Evolutionary conservation across 345 rosid genomes (phyloP), one percentile per base, ranked within the genome.

Genomic region (Kandelia obovata): DNA sequence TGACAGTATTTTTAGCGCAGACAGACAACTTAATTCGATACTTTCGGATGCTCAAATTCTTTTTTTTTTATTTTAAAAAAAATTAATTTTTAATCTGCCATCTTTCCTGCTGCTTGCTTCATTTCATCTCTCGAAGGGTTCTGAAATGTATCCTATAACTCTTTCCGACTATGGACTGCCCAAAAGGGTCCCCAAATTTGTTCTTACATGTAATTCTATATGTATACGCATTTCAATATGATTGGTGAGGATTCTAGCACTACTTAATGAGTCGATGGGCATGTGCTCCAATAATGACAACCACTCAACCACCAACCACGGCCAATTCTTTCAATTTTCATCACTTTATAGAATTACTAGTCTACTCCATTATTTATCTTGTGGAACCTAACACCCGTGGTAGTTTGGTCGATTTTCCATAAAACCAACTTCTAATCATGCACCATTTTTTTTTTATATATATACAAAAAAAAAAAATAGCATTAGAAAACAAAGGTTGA

Each of bases 201-300:
- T 23, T 26, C 15, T 55, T 55, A 7, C 5, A 21, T 21, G 26
- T 25, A 55, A 21, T 9, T 55, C 15, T 21, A 6, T 55, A 30
- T 35, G 60, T 35, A 43, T 3, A 19, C 28, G 58, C 27, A 55
- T 55, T 23, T 55, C 58, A n/a, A n/a, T 23, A 7, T 4, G 30
- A 58, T 43, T 37, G 61, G 61, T 52, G 68, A 34, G 59, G 70
- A 32, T 72, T 65, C 7, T 66, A 47, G 61, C 35, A 57, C 16
- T 56, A 63, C 26, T 56, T 43, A 65, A 65, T 65, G 52, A 65
- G 67, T 69, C 65, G 70, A 39, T 13, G 63, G 65, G 73, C 85
- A 79, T 82, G 77, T 79, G 81, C 72, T 55, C 71, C 68, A 65
- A 74, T 79, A 76, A 82, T 79, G 71, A 64, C 63, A 74, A 68